Percentiles rank a stretch among this genome's conserved stretches.
phyloP scores from a whole-genome alignment of 2,329 filamentous ascomycete genomes.

The Xylariaceae sp. region DNA sequence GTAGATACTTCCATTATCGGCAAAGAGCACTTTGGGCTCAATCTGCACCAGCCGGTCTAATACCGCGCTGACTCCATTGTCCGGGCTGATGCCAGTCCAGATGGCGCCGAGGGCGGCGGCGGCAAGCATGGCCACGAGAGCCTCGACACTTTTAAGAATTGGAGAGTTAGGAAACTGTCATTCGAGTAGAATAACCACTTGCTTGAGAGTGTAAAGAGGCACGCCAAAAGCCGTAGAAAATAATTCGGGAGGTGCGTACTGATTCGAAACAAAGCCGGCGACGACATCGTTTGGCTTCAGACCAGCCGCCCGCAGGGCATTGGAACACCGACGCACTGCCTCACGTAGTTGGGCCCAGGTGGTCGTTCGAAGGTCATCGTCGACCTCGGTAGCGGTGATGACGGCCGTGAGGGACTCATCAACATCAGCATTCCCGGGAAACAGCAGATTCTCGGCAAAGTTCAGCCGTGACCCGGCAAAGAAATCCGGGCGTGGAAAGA shows the following conservation, averaged over 20 bases:
- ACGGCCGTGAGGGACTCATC: constrained; percentile 61
- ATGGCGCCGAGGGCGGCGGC: constrained; percentile 77
- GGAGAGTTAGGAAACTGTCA: neutral
- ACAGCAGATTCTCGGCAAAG: constrained; percentile 92
- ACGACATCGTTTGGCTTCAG: constrained; percentile 53
- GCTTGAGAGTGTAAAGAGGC: neutral
- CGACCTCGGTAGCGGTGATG: constrained; percentile 73
- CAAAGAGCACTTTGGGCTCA: constrained; percentile 72
- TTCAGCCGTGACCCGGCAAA: constrained; percentile 76
- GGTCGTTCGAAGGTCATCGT: constrained; percentile 48
- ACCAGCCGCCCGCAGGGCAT: constrained; percentile 61
- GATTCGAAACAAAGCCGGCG: constrained; percentile 81
- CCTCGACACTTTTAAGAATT: constrained; percentile 50
- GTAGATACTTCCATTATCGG: constrained; percentile 71
- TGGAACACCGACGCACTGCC: constrained; percentile 66
- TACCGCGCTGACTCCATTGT: constrained; percentile 86
- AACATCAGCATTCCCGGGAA: constrained; percentile 54
- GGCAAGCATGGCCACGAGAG: constrained; percentile 81
- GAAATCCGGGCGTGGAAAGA: constrained; percentile 86
- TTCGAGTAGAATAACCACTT: neutral
- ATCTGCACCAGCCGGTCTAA: constrained; percentile 84
- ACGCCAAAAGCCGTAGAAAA: neutral
- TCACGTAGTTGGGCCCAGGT: constrained; percentile 80
- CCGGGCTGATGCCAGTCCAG: constrained; percentile 90
- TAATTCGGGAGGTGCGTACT: constrained; percentile 33